Evolutionary conservation across 805 yeast genomes (phyloP).

Genomic region (Wickerhamiella shivajii): DNA sequence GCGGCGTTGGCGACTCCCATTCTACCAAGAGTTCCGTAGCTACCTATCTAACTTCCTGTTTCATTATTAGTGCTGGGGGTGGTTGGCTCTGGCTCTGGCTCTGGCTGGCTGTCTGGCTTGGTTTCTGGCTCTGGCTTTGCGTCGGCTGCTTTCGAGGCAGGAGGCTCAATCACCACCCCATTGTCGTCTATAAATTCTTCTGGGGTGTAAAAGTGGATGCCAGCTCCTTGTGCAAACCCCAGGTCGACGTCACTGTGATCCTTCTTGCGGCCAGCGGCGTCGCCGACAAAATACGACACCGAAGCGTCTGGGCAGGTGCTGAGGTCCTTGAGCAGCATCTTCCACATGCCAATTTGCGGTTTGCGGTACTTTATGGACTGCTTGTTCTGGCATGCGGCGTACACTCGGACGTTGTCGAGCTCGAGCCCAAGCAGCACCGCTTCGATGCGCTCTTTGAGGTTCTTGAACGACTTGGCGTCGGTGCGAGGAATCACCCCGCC

Average conservation of each 20-base stretch:
- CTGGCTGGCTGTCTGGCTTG: no score
- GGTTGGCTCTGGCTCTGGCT: no score
- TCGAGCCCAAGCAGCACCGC: conserved; percentile 31
- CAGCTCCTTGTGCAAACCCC: conserved; percentile 46
- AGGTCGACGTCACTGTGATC: conserved; percentile 77
- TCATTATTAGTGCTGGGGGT: no score
- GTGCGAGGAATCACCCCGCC: conserved; percentile 39
- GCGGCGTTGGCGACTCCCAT: no score
- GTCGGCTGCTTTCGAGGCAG: no score
- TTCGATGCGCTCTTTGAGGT: conserved; percentile 19
- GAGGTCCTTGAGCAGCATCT: conserved; percentile 32
- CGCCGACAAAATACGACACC: conserved; percentile 67
- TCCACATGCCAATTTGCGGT: conserved; percentile 72
- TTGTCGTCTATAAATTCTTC: no score
- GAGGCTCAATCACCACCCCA: no score
- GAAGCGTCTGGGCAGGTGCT: conserved; percentile 27
- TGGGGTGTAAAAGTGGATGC: conserved; percentile 48
- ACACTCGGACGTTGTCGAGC: conserved; percentile 24
- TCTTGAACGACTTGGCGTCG: conserved; percentile 26
- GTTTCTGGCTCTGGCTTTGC: no score
- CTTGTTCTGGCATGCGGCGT: conserved; percentile 19
- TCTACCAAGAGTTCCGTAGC: no score
- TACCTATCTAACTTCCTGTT: no score
- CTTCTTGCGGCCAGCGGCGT: conserved; percentile 74
- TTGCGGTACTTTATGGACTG: conserved; percentile 31